A percentile compares a stretch with the other conserved stretches of the same genome.
These are phyloP conservation scores for Arthrobotrys conoides DNA, from an alignment of 2,329 filamentous ascomycete genomes.

Conservation along the genomic window DNA sequence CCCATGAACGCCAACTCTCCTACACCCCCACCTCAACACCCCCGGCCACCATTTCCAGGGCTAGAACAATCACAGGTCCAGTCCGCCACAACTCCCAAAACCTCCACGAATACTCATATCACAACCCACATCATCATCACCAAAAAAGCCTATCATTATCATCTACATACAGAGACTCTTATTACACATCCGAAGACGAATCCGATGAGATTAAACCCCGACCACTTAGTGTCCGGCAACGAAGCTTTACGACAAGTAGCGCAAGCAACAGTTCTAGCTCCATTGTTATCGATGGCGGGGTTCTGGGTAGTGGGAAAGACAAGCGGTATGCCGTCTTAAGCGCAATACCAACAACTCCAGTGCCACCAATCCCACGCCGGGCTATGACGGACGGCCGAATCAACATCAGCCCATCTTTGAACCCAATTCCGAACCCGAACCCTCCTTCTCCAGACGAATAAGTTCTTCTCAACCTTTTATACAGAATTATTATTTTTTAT, in stretches of 20 bases:
- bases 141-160: slow-evolving; percentile 27
- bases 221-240: slow-evolving; percentile 51
- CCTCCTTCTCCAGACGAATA: slow-evolving; percentile 29
- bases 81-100: slow-evolving; percentile 29
- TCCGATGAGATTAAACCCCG: slow-evolving; percentile 44
- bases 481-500: background rate
- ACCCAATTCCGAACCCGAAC: slow-evolving; percentile 15
- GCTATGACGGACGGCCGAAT: slow-evolving; percentile 34
- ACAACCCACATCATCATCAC: slow-evolving; percentile 33
- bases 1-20: slow-evolving; percentile 19
- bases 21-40: slow-evolving; percentile 20
- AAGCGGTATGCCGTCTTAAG: slow-evolving; percentile 29
- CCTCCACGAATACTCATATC: slow-evolving; percentile 7
- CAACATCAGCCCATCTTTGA: slow-evolving; percentile 1
- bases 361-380: slow-evolving; percentile 40
- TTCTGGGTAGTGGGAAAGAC: slow-evolving; percentile 13
- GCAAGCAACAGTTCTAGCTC: slow-evolving; percentile 57
- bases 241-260: slow-evolving; percentile 45
- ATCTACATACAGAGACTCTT: slow-evolving; percentile 42
- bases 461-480: background rate
- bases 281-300: slow-evolving; percentile 42
- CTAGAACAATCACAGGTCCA: slow-evolving; percentile 43
- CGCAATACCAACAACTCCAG: slow-evolving; percentile 5
- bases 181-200: slow-evolving; percentile 58
- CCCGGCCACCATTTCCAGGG: slow-evolving; percentile 34